A percentile compares a stretch with the other conserved stretches of the same genome.
phyloP scores from a whole-genome alignment of 2,329 filamentous ascomycete species.

The Orbilia javanica region DNA sequence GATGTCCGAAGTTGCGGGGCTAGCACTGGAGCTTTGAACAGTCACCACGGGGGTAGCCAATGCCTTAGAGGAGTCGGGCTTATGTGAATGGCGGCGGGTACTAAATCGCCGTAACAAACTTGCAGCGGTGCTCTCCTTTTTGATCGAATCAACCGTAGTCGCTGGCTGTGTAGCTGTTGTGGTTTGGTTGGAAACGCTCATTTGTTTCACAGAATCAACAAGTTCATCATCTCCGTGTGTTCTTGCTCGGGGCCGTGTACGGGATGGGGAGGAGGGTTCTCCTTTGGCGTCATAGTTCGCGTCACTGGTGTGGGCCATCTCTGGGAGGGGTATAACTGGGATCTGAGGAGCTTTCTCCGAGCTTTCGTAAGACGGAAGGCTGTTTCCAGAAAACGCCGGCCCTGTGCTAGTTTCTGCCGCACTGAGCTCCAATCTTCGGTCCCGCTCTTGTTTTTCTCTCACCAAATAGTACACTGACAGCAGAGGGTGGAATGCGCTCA shows the following conservation, averaged over 20 bases:
- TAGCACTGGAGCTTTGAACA: constrained; percentile 82
- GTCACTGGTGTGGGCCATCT: constrained; percentile 88
- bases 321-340: constrained; percentile 82
- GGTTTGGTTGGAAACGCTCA: constrained; percentile 70
- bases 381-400: constrained; percentile 66
- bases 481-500: constrained; percentile 92
- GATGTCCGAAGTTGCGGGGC: constrained; percentile 66
- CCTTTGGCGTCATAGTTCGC: constrained; percentile 85
- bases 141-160: constrained; percentile 71
- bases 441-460: constrained; percentile 90
- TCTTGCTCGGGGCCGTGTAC: constrained; percentile 84
- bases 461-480: constrained; percentile 96
- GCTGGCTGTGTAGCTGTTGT: constrained; percentile 68
- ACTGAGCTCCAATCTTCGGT: constrained; percentile 67
- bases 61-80: constrained; percentile 73
- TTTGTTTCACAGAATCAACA: constrained; percentile 77
- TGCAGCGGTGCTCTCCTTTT: constrained; percentile 88
- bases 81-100: constrained; percentile 77
- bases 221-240: constrained; percentile 96
- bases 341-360: constrained; percentile 70
- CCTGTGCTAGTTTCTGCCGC: constrained; percentile 69
- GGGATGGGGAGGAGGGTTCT: constrained; percentile 68
- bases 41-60: constrained; percentile 78
- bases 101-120: constrained; percentile 90
- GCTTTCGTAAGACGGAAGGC: constrained; percentile 65